Evolutionary conservation across 1,139 yeast genomes (phyloP).

Genomic region (Magnusiomyces sp.): DNA sequence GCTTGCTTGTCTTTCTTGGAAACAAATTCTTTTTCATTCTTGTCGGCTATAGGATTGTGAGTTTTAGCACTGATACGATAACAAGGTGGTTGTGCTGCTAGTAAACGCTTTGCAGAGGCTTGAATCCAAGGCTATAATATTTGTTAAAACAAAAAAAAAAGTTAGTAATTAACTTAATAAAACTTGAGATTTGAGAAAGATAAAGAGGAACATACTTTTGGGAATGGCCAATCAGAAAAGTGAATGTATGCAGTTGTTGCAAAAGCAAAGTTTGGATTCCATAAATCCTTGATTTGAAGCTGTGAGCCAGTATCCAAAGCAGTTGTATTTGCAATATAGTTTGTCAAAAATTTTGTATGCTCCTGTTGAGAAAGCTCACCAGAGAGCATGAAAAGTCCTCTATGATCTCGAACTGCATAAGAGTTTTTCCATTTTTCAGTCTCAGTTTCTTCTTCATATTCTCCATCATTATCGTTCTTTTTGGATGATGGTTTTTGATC

Average conservation of each 20-base stretch:
- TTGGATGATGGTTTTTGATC: not conserved
- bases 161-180: too few relatives aligned
- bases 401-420: slow-evolving; percentile 34
- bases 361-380: slow-evolving; percentile 37
- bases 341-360: slow-evolving; percentile 3
- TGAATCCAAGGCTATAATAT: slow-evolving; percentile 14
- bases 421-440: slow-evolving; percentile 17
- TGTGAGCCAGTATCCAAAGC: too few relatives aligned
- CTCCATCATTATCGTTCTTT: not conserved
- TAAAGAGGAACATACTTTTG: slow-evolving; percentile 16
- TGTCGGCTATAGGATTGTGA: too few relatives aligned
- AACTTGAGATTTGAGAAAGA: too few relatives aligned
- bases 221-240: slow-evolving; percentile 18
- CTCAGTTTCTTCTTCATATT: slow-evolving; percentile 23
- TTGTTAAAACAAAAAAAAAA: too few relatives aligned
- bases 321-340: not conserved
- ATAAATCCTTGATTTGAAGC: slow-evolving; percentile 17
- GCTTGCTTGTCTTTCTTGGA: slow-evolving; percentile 2
- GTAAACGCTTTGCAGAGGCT: slow-evolving; percentile 7
- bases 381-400: slow-evolving; percentile 40
- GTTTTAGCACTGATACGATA: too few relatives aligned
- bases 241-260: slow-evolving; percentile 11
- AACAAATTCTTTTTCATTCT: too few relatives aligned
- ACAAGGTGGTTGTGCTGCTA: slow-evolving; percentile 10
- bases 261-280: not conserved